These are phyloP conservation scores for Knufia fluminis DNA, from an alignment of 2,329 filamentous ascomycete species.

Conservation along the genomic window DNA sequence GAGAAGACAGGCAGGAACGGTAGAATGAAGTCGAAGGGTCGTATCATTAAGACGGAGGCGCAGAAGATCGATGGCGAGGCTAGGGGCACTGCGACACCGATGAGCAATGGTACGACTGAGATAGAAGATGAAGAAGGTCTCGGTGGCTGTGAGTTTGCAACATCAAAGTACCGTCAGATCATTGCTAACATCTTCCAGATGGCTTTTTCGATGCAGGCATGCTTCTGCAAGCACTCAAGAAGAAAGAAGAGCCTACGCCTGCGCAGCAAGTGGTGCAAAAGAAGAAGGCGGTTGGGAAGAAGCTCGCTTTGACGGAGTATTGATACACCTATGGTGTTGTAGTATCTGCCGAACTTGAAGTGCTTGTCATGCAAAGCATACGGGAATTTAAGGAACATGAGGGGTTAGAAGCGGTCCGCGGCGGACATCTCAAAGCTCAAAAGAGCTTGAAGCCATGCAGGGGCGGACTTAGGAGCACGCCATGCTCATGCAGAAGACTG, in stretches of 20 bases:
- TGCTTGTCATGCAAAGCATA: background rate
- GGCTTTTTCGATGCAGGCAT: conserved; percentile 97
- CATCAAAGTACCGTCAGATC: conserved; percentile 9
- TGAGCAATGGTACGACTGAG: conserved; percentile 56
- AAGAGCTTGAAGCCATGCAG: no score
- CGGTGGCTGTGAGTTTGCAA: conserved; percentile 73
- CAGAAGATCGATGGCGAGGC: conserved; percentile 26
- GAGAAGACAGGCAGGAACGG: conserved; percentile 33
- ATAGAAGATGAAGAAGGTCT: conserved; percentile 82
- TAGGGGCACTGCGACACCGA: conserved; percentile 49
- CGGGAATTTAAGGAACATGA: background rate
- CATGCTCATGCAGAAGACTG: background rate
- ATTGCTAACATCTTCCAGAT: conserved; percentile 46
- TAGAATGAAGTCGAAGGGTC: conserved; percentile 57
- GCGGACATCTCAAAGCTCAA: background rate
- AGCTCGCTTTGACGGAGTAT: conserved; percentile 39
- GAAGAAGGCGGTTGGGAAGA: conserved; percentile 39
- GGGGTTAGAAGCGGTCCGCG: background rate
- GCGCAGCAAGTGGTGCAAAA: conserved; percentile 22
- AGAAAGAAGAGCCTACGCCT: conserved; percentile 30
- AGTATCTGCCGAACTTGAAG: background rate
- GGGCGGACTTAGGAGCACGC: background rate
- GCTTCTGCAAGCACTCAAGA: conserved; percentile 56
- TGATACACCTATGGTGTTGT: conserved; percentile 20
- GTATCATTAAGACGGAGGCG: conserved; percentile 37